Conservation (phyloP, 495 filamentous ascomycete species). For the Massariosphaeria phaeospora region DNA sequence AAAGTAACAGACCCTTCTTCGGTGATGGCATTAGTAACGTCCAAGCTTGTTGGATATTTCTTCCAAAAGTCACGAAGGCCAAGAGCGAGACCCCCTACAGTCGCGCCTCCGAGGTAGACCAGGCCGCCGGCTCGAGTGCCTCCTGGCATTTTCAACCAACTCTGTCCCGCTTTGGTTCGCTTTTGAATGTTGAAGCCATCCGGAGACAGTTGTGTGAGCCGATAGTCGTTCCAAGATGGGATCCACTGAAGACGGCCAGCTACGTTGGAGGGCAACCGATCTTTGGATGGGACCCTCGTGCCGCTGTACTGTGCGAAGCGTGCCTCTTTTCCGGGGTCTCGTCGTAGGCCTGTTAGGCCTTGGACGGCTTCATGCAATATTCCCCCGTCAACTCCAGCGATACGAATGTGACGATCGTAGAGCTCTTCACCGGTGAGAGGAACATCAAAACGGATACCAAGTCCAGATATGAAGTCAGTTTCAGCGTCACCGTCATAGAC, state of each 20-base stretch:
- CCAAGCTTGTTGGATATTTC: conserved; percentile 17
- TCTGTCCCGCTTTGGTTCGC: conserved; percentile 14
- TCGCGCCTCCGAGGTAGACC: conserved; percentile 13
- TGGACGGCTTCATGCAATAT: conserved; percentile 14
- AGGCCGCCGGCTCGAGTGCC: conserved; percentile 14
- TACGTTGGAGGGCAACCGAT: neutral
- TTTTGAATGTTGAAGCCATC: conserved; percentile 14
- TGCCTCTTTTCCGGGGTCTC: conserved; percentile 3
- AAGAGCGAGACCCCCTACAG: conserved; percentile 12
- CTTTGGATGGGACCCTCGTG: neutral
- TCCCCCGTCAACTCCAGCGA: conserved; percentile 12
- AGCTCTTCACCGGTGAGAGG: conserved; percentile 5
- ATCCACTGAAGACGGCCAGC: conserved; percentile 10
- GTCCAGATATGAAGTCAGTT: conserved; percentile 11
- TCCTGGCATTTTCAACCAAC: conserved; percentile 18
- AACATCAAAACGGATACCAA: conserved; percentile 18
- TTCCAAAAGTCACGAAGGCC: conserved; percentile 21
- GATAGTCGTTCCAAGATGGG: conserved; percentile 16
- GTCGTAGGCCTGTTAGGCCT: conserved; percentile 12
- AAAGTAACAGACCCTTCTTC: conserved; percentile 10
- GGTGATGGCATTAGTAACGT: conserved; percentile 8
- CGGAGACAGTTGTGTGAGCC: conserved; percentile 10
- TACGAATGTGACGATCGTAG: conserved; percentile 14
- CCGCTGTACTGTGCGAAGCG: conserved; percentile 12
- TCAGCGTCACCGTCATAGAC: conserved; percentile 9